Conservation (phyloP, 2,329 filamentous ascomycete species). For the Pseudocercospora fuligena region DNA sequence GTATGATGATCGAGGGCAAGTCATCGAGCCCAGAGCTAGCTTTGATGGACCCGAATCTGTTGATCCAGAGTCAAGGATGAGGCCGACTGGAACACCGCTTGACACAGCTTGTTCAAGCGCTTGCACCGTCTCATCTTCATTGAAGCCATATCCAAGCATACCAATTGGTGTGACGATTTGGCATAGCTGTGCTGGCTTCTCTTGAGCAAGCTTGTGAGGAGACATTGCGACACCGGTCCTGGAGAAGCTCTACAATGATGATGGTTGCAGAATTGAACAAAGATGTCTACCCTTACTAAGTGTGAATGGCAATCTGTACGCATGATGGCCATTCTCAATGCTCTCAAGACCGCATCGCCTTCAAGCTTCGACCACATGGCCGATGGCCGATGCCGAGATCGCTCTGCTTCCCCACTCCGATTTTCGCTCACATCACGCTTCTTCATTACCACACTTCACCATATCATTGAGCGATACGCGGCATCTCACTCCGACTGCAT, state of each 20-base stretch:
- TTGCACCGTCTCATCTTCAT: constrained; percentile 27
- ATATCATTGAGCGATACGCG: not conserved
- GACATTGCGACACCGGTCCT: not conserved
- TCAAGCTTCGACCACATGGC: no score
- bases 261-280: not conserved
- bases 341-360: not conserved
- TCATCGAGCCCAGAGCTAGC: constrained; percentile 44
- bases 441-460: not conserved
- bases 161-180: constrained; percentile 41
- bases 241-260: not conserved
- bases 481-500: not conserved
- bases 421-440: not conserved
- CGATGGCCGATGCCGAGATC: not conserved
- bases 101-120: constrained; percentile 38
- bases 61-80: constrained; percentile 41
- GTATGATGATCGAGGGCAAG: constrained; percentile 48
- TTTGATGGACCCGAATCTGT: constrained; percentile 41
- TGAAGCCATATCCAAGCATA: constrained; percentile 43
- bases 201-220: not conserved
- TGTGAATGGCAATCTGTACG: not conserved
- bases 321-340: not conserved
- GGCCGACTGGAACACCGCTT: constrained; percentile 37
- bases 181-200: not conserved
- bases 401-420: not conserved
- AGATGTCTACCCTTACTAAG: not conserved